Evolutionary conservation across 2,329 filamentous ascomycete species (phyloP), one percentile per base, ranked within the genome.

Genomic region (Fusarium buharicum): DNA sequence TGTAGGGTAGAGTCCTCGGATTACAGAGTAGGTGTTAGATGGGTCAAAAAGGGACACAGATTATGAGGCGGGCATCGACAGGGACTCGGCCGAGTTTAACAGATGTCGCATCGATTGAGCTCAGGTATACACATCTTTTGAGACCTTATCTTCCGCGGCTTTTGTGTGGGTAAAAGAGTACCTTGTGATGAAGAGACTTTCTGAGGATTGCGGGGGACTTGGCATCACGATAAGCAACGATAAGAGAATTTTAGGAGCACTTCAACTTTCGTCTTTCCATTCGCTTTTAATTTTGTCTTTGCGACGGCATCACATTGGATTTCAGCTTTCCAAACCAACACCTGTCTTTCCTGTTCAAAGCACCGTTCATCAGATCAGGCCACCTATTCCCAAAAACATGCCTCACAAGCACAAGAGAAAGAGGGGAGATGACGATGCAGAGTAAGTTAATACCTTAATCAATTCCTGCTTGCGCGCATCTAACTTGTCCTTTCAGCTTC

Each of bases 391-490:
- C 22, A 8, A 24, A 6, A 30, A 14, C 62, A 96, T 96, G 92
- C 92, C 92, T 75, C 91, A 94, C 79, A 96, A 96, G 78, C 92
- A 96, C 75, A 94, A 90, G 62, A 84, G 90, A 57, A 78, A 77
- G 65, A 85, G 85, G 52, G 81, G 81, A 46, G 84, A 88, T 57
- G 78, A 80, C 39, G 58, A 67, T 33, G 40, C 63, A 39, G 68
- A 64, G 68, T 70, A 55, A 44, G 62, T 41, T 49, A 14, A 50
- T 22, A 20, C 18, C 12, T n/a, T 38, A 13, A 16, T 36, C 20
- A 4, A 24, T 31, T 45, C 6, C 33, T 27, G n/a, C 14, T 20
- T 47, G 44, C 27, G 27, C 50, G 28, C 22, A 14, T 50, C 66
- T 73, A 39, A 72, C 31, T 48, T 27, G 8, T 17, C 22, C 36